These are phyloP conservation scores for Lentithecium fluviatile DNA, from an alignment of 495 filamentous ascomycete species.

Conservation along the genomic window DNA sequence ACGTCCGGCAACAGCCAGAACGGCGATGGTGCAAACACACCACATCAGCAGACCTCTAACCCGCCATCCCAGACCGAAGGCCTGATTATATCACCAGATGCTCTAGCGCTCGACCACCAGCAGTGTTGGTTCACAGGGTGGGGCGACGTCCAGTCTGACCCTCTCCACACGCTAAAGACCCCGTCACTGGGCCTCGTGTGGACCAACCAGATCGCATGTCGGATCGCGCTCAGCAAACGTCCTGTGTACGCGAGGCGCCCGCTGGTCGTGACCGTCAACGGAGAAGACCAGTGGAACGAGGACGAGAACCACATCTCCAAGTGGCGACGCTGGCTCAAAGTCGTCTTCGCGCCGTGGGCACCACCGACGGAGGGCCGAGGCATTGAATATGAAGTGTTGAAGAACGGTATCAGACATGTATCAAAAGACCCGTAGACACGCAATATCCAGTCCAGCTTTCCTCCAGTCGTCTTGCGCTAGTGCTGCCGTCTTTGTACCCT, in stretches of 20 bases:
- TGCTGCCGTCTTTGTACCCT: no score
- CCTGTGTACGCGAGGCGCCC: slow-evolving; percentile 31
- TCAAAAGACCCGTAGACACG: not conserved
- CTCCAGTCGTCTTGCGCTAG: no score
- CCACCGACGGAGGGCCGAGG: slow-evolving; percentile 31
- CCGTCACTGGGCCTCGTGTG: slow-evolving; percentile 85
- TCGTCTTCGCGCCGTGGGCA: slow-evolving; percentile 76
- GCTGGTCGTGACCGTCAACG: slow-evolving; percentile 30
- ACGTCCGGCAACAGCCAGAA: slow-evolving; percentile 29
- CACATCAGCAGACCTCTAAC: slow-evolving; percentile 20
- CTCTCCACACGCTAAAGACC: slow-evolving; percentile 61
- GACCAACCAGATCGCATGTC: slow-evolving; percentile 80
- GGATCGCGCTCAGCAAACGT: slow-evolving; percentile 70
- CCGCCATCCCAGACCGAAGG: slow-evolving; percentile 34
- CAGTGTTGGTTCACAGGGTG: slow-evolving; percentile 93
- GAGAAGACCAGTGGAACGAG: slow-evolving; percentile 36
- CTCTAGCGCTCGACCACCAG: slow-evolving; percentile 79
- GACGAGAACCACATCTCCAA: slow-evolving; percentile 37
- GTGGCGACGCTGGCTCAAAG: slow-evolving; percentile 69
- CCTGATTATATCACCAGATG: slow-evolving; percentile 46
- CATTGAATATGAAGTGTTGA: slow-evolving; percentile 30
- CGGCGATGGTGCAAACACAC: not conserved
- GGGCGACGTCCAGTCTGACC: slow-evolving; percentile 59
- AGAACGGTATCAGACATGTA: slow-evolving; percentile 28
- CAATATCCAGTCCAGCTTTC: no score